Evolutionary conservation across 2,329 filamentous ascomycete species (phyloP), one percentile per base, ranked within the genome.

Genomic region (Fusarium miscanthi): DNA sequence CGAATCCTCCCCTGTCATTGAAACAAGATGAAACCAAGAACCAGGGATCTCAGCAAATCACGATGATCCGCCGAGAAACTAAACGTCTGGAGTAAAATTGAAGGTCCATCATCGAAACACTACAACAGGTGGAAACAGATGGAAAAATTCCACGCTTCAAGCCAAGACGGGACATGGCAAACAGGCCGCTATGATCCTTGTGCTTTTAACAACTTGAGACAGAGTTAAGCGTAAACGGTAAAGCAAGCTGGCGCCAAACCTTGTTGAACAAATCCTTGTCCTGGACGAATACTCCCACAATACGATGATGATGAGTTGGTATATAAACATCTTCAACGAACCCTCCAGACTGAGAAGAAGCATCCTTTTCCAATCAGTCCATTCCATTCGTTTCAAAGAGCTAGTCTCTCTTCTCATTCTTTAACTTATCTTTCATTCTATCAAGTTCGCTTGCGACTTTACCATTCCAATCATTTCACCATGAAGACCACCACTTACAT

Each of bases 351-450:
- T 14, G 40, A 30, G 12, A 27, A 54, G 16, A 30, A 66, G 37
- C 49, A 66, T 66, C 51, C 42, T 59, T 58, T 66, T 54, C 41
- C 61, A 43, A 66, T n/a, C 37, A 64, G 61, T 63, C 43, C 51
- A 48, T 66, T 66, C 33, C 63, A 42, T 66, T 66, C 63, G 12
- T 66, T 66, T 46, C 59, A 63, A 38, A 66, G 63, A 66, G 63
- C 63, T 66, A 66, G 63, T 66, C 63, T 66, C 63, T 40, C 33
- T n/a, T 27, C 25, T 66, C 63, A 49, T 66, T 66, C 63, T 66
- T 66, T 66, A 25, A n/a, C 35, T 17, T 30, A 8, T 35, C 61
- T 27, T 38, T 66, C 61, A 19, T 58, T 33, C 11, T 66, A 66
- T 43, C 61, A 38, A 63, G 43, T 43, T 64, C 59, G 59, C 59